Base-by-base conservation (phyloP, 2,329 filamentous ascomycete genomes). In the Coleophoma eucalyptorum region DNA sequence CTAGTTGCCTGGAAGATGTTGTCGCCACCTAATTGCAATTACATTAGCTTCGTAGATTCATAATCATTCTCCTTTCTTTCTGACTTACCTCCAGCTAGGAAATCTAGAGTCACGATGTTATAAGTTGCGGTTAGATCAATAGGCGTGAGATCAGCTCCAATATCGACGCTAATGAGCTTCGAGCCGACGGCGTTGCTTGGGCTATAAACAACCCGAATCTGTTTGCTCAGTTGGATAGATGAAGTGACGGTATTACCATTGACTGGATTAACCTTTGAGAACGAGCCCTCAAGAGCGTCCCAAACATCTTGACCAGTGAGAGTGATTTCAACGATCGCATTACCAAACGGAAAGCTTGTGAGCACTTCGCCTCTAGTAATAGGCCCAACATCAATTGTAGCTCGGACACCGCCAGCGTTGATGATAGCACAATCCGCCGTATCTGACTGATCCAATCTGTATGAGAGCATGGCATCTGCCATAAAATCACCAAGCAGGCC, bases 301-400 rank as follows among this genome's bases (percentile, higher is more conserved):
- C 78, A 80, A 4, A 87, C 62, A 41, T 78, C 72, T 8, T 74
- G 67, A 16, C 83, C 83, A 0, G 69, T 69, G 54, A 79, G 72
- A 0, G 62, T 67, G 15, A 86, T 65, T 58, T 86, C 79, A 8
- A 84, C 81, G 18, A 87, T 72, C 42, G 81, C 72, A 65, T 87
- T 87, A 49, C 80, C 79, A 55, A 87, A 87, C 37, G 83, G 83
- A 66, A 87, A 87, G 0, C 80, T 75, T 0, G 80, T 85, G 2
- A 86, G 69, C 5, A 86, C 78, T 53, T 84, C 76, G 48, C 83
- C 83, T 34, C 81, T 78, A 3, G 82, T 87, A 60, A 87, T 78
- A 48, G 77, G 66, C 10, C 83, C 84, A 16, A 68, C 63, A 40
- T 83, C 80, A 47, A 87, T 87, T 34, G 78, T 80, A 3, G 83